Percentiles rank a stretch among this genome's conserved stretches.
Conservation (phyloP, 208 protist species). For the Leishmania tarentolae region DNA sequence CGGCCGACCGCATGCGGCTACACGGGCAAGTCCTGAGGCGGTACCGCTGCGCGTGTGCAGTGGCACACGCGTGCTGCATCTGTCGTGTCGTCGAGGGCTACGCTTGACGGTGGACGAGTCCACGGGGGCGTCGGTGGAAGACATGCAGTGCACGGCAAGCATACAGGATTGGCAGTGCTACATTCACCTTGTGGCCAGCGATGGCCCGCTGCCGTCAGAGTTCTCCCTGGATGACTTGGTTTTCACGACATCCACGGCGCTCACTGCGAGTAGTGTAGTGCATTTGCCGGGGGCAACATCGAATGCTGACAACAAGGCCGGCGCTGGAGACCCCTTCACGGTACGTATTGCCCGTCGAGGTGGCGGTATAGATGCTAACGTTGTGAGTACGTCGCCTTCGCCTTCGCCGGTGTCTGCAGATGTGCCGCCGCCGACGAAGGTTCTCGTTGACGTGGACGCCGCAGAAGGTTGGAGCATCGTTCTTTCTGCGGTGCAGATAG, state of each 20-base stretch:
- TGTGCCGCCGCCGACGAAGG: neutral
- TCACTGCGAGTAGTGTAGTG: neutral
- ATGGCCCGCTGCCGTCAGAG: slow-evolving; percentile 25
- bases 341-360: slow-evolving; percentile 22
- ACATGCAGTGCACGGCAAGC: slow-evolving; percentile 31
- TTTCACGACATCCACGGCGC: slow-evolving; percentile 17
- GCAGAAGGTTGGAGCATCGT: slow-evolving; percentile 28
- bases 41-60: neutral
- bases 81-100: slow-evolving; percentile 27
- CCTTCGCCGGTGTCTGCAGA: neutral
- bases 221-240: slow-evolving; percentile 29
- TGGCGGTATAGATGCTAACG: neutral
- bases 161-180: slow-evolving; percentile 41
- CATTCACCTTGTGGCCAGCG: slow-evolving; percentile 23
- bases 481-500: slow-evolving; percentile 24
- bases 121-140: slow-evolving; percentile 16
- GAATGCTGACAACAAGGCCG: neutral
- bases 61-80: slow-evolving; percentile 27
- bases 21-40: neutral
- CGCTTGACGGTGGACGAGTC: slow-evolving; percentile 32
- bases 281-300: neutral
- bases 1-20: neutral
- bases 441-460: slow-evolving; percentile 24
- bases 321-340: slow-evolving; percentile 16
- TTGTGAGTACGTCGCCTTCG: neutral